These are phyloP conservation scores for Prosopis cineraria DNA, from an alignment of 306 rosid species.

Conservation along the genomic window DNA sequence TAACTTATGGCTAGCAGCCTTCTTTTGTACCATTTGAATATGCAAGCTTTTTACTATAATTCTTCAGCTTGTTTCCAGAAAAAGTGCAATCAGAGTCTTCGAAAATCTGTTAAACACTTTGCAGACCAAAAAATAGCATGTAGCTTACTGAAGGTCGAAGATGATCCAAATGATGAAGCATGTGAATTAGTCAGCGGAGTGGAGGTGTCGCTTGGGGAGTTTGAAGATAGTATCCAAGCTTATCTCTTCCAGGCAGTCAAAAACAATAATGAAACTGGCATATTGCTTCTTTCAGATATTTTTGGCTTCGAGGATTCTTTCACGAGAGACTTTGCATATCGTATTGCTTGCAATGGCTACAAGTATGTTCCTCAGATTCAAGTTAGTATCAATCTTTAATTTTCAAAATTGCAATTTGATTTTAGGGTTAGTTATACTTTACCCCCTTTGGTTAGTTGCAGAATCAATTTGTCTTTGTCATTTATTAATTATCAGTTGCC, in stretches of 20 bases:
- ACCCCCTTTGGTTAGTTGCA: neutral
- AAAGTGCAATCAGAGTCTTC: conserved; percentile 44
- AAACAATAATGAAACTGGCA: conserved; percentile 75
- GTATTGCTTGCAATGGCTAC: conserved; percentile 79
- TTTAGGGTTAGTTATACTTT: neutral
- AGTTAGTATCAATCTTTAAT: neutral
- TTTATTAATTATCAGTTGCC: neutral
- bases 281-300: conserved; percentile 73
- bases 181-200: conserved; percentile 79
- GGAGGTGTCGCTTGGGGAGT: conserved; percentile 72
- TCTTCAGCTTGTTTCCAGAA: conserved; percentile 63
- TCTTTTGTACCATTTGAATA: neutral
- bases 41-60: conserved; percentile 42
- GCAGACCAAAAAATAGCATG: conserved; percentile 44
- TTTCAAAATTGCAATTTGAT: neutral
- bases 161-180: conserved; percentile 53
- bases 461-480: neutral
- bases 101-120: conserved; percentile 33
- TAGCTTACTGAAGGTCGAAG: conserved; percentile 49
- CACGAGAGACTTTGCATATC: conserved; percentile 80
- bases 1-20: neutral
- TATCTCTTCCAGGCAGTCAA: conserved; percentile 78
- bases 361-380: conserved; percentile 53
- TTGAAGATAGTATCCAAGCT: conserved; percentile 52
- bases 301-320: conserved; percentile 75